A percentile compares a stretch with the other conserved stretches of the same genome.
These are phyloP conservation scores for Pleomassaria siparia DNA, from an alignment of 2,329 filamentous ascomycete genomes.

Conservation along the genomic window DNA sequence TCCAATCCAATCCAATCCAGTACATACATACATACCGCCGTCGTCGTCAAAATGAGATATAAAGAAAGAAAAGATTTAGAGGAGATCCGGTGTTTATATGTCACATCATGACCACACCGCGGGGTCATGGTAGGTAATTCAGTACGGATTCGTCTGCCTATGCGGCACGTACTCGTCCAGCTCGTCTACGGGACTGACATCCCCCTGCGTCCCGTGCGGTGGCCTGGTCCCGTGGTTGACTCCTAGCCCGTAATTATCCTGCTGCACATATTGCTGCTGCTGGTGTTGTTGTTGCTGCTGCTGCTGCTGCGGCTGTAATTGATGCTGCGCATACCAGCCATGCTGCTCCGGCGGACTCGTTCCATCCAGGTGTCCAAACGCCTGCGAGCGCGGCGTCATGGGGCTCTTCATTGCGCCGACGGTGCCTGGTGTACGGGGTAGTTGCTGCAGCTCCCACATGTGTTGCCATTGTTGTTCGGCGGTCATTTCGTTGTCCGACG, in stretches of 20 bases:
- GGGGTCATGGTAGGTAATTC: too few relatives aligned
- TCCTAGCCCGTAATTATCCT: too few relatives aligned
- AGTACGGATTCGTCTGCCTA: not conserved
- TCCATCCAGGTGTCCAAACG: conserved; percentile 32
- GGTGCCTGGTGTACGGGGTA: conserved; percentile 38
- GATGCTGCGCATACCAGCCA: conserved; percentile 1
- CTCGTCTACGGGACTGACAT: not conserved
- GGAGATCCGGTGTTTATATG: too few relatives aligned
- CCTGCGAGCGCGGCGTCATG: conserved; percentile 38
- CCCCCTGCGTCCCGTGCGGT: not conserved
- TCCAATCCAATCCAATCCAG: too few relatives aligned
- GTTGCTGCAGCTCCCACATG: conserved; percentile 45
- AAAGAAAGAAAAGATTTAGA: too few relatives aligned
- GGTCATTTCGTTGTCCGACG: conserved; percentile 35
- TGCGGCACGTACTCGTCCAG: not conserved
- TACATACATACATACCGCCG: too few relatives aligned
- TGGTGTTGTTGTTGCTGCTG: not conserved
- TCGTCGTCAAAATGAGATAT: too few relatives aligned
- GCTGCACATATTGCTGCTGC: not conserved
- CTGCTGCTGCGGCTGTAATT: not conserved
- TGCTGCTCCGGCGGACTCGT: not conserved
- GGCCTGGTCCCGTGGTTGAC: not conserved
- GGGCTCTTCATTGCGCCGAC: conserved; percentile 31
- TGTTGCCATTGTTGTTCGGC: conserved; percentile 45
- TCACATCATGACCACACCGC: too few relatives aligned